These are phyloP conservation scores for Spongospora subterranea DNA, from an alignment of 208 protist species.

Conservation along the genomic window DNA sequence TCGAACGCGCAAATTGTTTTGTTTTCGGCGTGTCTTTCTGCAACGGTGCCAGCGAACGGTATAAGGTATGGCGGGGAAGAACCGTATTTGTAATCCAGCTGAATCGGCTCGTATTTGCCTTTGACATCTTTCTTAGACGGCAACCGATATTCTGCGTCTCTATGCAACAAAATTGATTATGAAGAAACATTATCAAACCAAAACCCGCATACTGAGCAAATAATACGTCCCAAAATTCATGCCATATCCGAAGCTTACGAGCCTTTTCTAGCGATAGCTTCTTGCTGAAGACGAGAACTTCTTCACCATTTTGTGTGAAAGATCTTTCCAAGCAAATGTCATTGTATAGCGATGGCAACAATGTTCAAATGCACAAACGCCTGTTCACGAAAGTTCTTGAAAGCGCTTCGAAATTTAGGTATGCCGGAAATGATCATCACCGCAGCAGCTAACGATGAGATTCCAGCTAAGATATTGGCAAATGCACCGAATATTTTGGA, in stretches of 20 bases:
- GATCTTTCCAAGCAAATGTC: not conserved
- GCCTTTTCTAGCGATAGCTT: not conserved
- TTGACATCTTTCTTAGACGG: not conserved
- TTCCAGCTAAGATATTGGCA: not conserved
- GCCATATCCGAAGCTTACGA: conserved; percentile 50
- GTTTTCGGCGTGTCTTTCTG: not conserved
- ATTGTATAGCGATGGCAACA: not conserved
- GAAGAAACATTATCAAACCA: not conserved
- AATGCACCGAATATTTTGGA: not conserved
- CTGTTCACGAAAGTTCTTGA: conserved; percentile 29
- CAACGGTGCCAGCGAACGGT: not conserved
- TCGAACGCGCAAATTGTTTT: not conserved
- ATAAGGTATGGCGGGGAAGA: conserved; percentile 1
- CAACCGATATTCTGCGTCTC: conserved; percentile 25
- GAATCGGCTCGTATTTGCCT: not conserved
- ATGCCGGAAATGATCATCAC: not conserved
- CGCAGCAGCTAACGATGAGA: not conserved
- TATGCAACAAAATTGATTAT: not conserved
- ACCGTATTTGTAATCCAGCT: conserved; percentile 46
- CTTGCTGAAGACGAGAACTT: not conserved
- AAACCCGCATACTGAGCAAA: not conserved
- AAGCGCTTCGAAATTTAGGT: not conserved
- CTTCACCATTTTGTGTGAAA: not conserved
- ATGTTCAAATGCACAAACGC: not conserved
- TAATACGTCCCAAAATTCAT: conserved; percentile 56